A percentile compares a stretch with the other conserved stretches of the same genome.
phyloP scores from a whole-genome alignment of 257 asterid species.

The Solanum chiquidenum region DNA sequence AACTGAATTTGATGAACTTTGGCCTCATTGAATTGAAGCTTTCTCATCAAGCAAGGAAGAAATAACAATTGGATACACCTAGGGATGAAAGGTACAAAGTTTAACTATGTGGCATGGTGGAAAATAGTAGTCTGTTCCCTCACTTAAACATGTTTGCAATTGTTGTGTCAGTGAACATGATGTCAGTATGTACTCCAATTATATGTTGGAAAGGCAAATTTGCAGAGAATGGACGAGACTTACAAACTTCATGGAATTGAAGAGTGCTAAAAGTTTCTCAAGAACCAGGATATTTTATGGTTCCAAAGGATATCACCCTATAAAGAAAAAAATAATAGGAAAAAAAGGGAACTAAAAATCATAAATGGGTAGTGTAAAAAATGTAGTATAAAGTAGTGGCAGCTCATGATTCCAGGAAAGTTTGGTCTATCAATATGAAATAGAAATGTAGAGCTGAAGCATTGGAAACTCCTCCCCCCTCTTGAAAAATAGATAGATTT shows the following conservation, averaged over 20 bases:
- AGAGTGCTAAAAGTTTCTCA: neutral
- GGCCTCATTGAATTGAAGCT: too few relatives aligned
- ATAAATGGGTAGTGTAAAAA: neutral
- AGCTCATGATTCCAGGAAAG: neutral
- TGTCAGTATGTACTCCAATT: neutral
- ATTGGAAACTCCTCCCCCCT: neutral
- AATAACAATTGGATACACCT: too few relatives aligned
- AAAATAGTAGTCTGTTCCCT: neutral
- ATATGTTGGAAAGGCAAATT: neutral
- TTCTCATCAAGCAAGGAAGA: too few relatives aligned
- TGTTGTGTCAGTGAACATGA: neutral
- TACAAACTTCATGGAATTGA: slow-evolving; percentile 8
- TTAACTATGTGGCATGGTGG: too few relatives aligned
- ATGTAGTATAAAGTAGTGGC: neutral
- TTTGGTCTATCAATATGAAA: neutral
- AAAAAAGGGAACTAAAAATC: neutral
- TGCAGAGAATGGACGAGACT: neutral
- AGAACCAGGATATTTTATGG: neutral
- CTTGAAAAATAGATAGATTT: too few relatives aligned
- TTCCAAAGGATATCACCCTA: neutral
- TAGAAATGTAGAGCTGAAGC: neutral
- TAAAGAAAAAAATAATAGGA: neutral
- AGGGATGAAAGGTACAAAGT: too few relatives aligned
- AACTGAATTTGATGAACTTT: too few relatives aligned
- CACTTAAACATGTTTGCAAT: slow-evolving; percentile 31